phyloP scores from a whole-genome alignment of 208 protist genomes.

The Porcisia deanei region DNA sequence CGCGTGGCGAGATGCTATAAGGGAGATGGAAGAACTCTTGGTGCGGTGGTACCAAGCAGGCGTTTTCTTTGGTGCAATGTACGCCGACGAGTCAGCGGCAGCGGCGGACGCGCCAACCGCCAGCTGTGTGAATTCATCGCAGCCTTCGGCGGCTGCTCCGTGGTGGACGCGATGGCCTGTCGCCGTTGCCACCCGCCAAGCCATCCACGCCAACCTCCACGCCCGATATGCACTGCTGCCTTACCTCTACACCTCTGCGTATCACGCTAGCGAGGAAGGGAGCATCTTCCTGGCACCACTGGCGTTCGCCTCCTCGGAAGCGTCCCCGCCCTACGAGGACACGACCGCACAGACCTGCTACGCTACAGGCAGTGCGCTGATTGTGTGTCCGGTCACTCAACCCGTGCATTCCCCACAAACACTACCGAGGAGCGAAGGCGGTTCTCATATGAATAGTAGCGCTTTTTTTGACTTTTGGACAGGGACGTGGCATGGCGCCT shows the following conservation, averaged over 20 bases:
- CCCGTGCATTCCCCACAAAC: background rate
- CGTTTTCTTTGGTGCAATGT: conserved; percentile 93
- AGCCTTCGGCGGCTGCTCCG: background rate
- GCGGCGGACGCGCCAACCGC: conserved; percentile 73
- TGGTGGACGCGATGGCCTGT: conserved; percentile 30
- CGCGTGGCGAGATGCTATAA: background rate
- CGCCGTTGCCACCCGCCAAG: background rate
- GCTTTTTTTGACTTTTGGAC: conserved; percentile 47
- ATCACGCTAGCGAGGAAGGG: conserved; percentile 62
- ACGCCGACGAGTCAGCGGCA: conserved; percentile 88
- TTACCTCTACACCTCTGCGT: conserved; percentile 95
- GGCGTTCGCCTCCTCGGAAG: conserved; percentile 60
- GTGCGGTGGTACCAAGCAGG: conserved; percentile 96
- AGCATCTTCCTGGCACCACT: conserved; percentile 84
- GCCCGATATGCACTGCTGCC: conserved; percentile 93
- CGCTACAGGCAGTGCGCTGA: conserved; percentile 26
- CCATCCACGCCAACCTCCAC: conserved; percentile 24
- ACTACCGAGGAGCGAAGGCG: background rate
- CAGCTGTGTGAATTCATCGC: background rate
- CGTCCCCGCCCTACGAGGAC: too few species aligned
- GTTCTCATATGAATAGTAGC: background rate
- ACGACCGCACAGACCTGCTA: conserved; percentile 14
- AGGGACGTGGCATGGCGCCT: conserved; percentile 17
- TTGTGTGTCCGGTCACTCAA: conserved; percentile 35
- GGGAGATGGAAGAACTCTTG: conserved; percentile 82